Evolutionary conservation across 2,329 filamentous ascomycete species (phyloP), one percentile per base, ranked within the genome.

Genomic region (Epichloe gansuensis): DNA sequence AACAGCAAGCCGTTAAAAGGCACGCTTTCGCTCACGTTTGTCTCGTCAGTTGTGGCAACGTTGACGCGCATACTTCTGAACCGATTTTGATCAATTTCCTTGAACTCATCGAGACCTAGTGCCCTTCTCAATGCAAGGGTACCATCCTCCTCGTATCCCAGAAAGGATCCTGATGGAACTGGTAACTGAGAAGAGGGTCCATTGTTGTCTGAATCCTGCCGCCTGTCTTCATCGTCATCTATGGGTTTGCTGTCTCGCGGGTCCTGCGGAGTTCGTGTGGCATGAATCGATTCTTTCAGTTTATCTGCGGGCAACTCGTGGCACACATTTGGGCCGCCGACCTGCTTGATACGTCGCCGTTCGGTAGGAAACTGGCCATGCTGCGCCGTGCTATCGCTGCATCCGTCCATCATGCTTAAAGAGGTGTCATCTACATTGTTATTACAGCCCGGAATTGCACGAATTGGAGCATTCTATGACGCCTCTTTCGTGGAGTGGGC

Each of bases 391-490:
- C 34, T 6, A 15, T 46, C 49, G 9, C 17, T 17, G 21, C 35
- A 39, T 28, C 41, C 42, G 41, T 51, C 51, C 31, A 53, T 34
- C 31, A 53, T 34, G 11, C 41, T 13, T 2, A 15, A 13, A 34
- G 12, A 21, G 4, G 31, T 25, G 15, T n/a, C 34, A n/a, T 39
- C 13, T 23, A 21, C 12, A 17, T 25, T 25, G 28, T 39, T 38
- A 21, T 48, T 38, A 39, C 21, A 34, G 41, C 38, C 52, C 38
- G 13, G 12, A 8, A 13, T 42, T 7, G 39, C 50, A 48, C 53
- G 50, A 54, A 52, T 52, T 51, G 50, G 46, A 58, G 61, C 59
- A 61, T 61, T 65, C 64, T 67, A 68, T 60, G 63, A 64, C 60
- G 63, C 57, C 48, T 52, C 55, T 44, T 64, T 64, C 46, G 61